Conservation (phyloP, 2,329 filamentous ascomycete species). For the Aspergillus floridensis region DNA sequence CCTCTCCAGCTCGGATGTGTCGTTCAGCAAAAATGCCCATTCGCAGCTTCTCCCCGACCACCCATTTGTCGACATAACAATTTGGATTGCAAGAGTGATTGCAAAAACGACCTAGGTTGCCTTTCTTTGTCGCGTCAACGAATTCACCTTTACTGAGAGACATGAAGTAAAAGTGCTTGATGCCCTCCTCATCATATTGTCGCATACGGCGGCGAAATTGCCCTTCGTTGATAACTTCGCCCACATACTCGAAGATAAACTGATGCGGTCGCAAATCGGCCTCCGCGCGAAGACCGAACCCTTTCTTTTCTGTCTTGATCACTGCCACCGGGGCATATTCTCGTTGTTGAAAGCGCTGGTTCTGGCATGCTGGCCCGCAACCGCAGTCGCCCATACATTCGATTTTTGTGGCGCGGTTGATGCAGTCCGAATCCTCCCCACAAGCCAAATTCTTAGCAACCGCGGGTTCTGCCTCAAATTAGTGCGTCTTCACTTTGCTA, state of each 20-base stretch:
- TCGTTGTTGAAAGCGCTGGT: slow-evolving; percentile 88
- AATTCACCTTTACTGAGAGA: slow-evolving; percentile 95
- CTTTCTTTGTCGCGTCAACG: slow-evolving; percentile 94
- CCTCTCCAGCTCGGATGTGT: slow-evolving; percentile 80
- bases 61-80: slow-evolving; percentile 99
- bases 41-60: slow-evolving; percentile 91
- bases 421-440: slow-evolving; percentile 95
- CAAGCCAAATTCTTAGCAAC: slow-evolving; percentile 72
- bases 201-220: slow-evolving; percentile 87
- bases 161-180: slow-evolving; percentile 99
- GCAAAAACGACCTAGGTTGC: slow-evolving; percentile 94
- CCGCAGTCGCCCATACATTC: slow-evolving; percentile 87
- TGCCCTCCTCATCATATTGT: slow-evolving; percentile 91
- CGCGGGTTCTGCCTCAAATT: slow-evolving; percentile 44
- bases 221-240: slow-evolving; percentile 92
- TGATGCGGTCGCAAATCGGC: slow-evolving; percentile 73
- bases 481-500: background rate
- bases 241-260: slow-evolving; percentile 97
- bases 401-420: slow-evolving; percentile 97
- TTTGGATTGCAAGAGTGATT: slow-evolving; percentile 99
- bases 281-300: slow-evolving; percentile 85
- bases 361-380: slow-evolving; percentile 84
- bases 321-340: slow-evolving; percentile 89
- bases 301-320: slow-evolving; percentile 97
- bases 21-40: slow-evolving; percentile 98